Percentiles rank a stretch among this genome's conserved stretches.
Evolutionary conservation across 2,329 filamentous ascomycete species (phyloP).

Genomic region (Saccharata proteae): DNA sequence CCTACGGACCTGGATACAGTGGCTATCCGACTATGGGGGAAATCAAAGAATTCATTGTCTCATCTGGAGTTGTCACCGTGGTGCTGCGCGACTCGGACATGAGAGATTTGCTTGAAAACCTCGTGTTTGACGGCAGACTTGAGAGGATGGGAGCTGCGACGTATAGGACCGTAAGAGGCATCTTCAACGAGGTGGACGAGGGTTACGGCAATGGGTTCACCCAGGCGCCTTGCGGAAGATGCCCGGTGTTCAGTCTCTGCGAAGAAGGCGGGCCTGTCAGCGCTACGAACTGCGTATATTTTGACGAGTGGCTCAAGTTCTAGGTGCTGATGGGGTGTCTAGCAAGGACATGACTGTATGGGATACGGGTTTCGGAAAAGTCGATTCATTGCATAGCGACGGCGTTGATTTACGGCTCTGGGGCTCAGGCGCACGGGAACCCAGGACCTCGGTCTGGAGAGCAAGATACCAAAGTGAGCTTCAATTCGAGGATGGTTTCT

Average conservation of each 20-base stretch:
- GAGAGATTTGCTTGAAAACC: conserved; percentile 72
- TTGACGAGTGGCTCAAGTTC: conserved; percentile 60
- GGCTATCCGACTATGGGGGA: conserved; percentile 70
- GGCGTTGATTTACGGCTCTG: conserved; percentile 8
- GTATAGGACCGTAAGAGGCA: conserved; percentile 35
- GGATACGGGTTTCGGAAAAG: neutral
- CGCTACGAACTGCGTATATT: conserved; percentile 84
- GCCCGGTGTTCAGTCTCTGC: conserved; percentile 87
- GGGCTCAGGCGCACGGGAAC: too few species aligned
- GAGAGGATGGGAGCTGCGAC: conserved; percentile 45
- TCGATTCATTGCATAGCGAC: conserved; percentile 7
- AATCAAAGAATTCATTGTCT: conserved; percentile 63
- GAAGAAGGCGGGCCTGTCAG: conserved; percentile 84
- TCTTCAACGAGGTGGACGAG: conserved; percentile 20
- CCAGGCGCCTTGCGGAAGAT: conserved; percentile 80
- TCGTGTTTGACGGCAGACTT: conserved; percentile 77
- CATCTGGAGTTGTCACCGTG: conserved; percentile 53
- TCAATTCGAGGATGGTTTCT: too few species aligned
- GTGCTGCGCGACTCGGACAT: conserved; percentile 55
- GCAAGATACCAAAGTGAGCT: too few species aligned
- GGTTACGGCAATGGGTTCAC: conserved; percentile 61
- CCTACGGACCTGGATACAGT: conserved; percentile 52
- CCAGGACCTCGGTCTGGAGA: too few species aligned
- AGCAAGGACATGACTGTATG: too few species aligned
- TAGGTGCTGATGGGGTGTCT: too few species aligned